Base-by-base conservation (phyloP, 768 basidiomycete species). In the Clathrus columnatus region DNA sequence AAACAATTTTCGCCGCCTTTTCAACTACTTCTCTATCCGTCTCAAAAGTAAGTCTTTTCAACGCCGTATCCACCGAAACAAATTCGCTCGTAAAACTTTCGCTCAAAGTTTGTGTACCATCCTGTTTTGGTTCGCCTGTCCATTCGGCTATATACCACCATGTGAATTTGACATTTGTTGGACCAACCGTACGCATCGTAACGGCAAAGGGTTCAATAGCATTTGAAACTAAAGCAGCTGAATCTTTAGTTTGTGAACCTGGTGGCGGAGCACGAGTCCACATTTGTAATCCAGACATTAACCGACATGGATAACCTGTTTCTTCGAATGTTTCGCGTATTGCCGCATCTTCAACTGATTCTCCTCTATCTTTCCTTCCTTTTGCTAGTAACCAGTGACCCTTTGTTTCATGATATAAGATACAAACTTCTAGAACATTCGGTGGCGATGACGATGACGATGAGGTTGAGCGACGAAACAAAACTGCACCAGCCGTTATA, bases 311-410 rank as follows among this genome's bases (percentile, higher is more conserved):
- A 60, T 79, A 84, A 5, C 82, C 82, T 0, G 82, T 84, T 69
- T 84, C 82, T 62, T 82, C 84, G 62, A 72, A 81, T 0, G 82
- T 81, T 67, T 85, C 83, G 17, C 84, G 72, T 5, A 81, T 58
- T 0, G 83, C 82, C 1, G 82, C 71, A 1, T 54, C 60, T 53
- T 78, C 75, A 17, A 81, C 67, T 5, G 69, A 67, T 65, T 84
- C 83, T 1, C 75, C 75, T 20, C 70, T 63, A 62, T 84, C 80
- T 62, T 84, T 83, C 28, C 81, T 73, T 5, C 82, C 84, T 59
- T 83, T 84, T 29, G 84, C 79, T 11, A 84, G 74, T 5, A 81
- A 61, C 61, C 67, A 71, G 45, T 71, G 67, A 23, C 64, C 47
- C 26, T 67, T 63, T 1, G 55, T 57, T 29, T 51, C 58, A 41